Conservation (phyloP, 768 basidiomycete species). For the Suillus spraguei region DNA sequence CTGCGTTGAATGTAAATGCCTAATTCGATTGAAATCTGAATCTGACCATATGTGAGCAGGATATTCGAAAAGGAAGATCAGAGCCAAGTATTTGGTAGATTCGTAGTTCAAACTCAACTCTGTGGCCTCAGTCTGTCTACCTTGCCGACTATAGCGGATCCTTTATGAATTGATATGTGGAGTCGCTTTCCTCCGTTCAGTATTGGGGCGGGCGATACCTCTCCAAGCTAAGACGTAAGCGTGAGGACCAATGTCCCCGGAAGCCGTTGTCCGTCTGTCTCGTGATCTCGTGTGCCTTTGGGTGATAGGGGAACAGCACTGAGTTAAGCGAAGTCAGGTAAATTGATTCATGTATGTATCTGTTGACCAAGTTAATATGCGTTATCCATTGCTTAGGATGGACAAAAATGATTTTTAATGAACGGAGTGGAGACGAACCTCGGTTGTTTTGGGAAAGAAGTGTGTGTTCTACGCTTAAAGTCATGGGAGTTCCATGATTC, state of each 20-base stretch:
- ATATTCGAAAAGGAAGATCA: constrained; percentile 35
- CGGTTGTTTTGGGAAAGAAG: background rate
- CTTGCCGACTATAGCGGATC: constrained; percentile 34
- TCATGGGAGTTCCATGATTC: constrained; percentile 1
- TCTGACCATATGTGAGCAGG: constrained; percentile 24
- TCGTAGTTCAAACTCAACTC: constrained; percentile 37
- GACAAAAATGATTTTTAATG: background rate
- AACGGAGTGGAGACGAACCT: background rate
- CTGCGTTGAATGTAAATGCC: constrained; percentile 9
- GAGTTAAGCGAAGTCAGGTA: constrained; percentile 7
- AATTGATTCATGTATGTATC: constrained; percentile 1
- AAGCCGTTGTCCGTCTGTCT: constrained; percentile 3
- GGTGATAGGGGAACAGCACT: constrained; percentile 2
- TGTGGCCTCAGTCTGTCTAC: constrained; percentile 15
- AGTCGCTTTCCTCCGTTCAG: constrained; percentile 23
- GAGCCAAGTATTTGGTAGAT: constrained; percentile 27
- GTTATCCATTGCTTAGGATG: background rate
- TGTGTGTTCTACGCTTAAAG: background rate
- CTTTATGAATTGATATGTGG: constrained; percentile 17
- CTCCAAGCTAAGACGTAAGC: constrained; percentile 27
- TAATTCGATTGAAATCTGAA: constrained; percentile 34
- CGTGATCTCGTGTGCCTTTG: background rate
- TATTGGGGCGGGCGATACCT: constrained; percentile 13
- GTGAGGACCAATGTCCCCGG: constrained; percentile 1
- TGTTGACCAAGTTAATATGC: constrained; percentile 1